A percentile compares a stretch with the other conserved stretches of the same genome.
Evolutionary conservation across 1,284 basidiomycete species (phyloP).

Genomic region (Leccinum subspadiceum): DNA sequence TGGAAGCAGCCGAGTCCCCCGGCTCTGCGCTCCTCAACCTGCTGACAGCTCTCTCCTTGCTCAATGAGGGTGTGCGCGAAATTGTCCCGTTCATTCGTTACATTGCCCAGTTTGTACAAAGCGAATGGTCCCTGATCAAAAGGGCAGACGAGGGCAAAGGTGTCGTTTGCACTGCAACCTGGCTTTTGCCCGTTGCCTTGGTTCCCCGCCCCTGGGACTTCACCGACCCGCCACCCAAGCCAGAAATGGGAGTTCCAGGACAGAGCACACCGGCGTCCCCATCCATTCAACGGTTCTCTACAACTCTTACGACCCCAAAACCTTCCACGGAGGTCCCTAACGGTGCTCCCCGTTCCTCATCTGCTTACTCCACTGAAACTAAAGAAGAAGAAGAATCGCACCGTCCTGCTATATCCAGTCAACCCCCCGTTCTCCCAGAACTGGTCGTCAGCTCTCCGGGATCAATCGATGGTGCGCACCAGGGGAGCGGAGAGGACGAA

Average conservation of each 20-base stretch:
- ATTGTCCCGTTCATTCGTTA: constrained; percentile 78
- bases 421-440: constrained; percentile 36
- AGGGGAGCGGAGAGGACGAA: constrained; percentile 16
- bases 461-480: constrained; percentile 32
- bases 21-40: constrained; percentile 65
- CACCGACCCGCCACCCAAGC: constrained; percentile 38
- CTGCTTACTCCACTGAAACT: constrained; percentile 29
- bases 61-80: constrained; percentile 71
- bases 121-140: constrained; percentile 65
- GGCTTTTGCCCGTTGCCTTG: constrained; percentile 78
- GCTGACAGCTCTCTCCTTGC: constrained; percentile 63
- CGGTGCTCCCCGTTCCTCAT: constrained; percentile 25
- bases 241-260: constrained; percentile 13
- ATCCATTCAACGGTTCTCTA: constrained; percentile 29
- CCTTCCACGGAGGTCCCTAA: constrained; percentile 28
- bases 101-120: constrained; percentile 71
- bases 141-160: constrained; percentile 65
- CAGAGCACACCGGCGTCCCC: constrained; percentile 24
- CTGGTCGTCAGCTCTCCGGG: constrained; percentile 36
- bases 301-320: constrained; percentile 30
- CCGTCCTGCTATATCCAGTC: constrained; percentile 28
- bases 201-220: constrained; percentile 79
- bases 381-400: constrained; percentile 23
- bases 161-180: constrained; percentile 81
- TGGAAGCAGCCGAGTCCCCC: constrained; percentile 62